A percentile compares a stretch with the other conserved stretches of the same genome.
Evolutionary conservation across 2,329 filamentous ascomycete species (phyloP).

Genomic region (Dothideomycetes sp.): DNA sequence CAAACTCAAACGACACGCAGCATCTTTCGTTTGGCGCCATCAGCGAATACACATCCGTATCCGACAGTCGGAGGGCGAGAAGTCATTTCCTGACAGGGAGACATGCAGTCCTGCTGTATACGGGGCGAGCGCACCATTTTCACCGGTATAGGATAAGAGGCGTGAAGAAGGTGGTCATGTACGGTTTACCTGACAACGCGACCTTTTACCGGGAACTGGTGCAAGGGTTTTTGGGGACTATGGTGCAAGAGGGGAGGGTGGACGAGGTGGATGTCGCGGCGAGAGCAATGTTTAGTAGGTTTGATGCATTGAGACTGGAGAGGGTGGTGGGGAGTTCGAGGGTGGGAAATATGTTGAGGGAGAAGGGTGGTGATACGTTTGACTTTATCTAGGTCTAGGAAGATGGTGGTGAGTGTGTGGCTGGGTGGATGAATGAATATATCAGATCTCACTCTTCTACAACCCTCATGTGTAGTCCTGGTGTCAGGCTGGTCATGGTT

Average conservation of each 20-base stretch:
- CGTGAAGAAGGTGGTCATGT: constrained; percentile 76
- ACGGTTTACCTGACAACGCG: constrained; percentile 81
- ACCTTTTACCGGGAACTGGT: constrained; percentile 69
- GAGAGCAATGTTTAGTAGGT: constrained; percentile 65
- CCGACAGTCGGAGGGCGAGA: constrained; percentile 71
- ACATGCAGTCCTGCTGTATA: constrained; percentile 78
- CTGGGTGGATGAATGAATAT: neutral
- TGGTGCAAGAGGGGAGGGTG: constrained; percentile 47
- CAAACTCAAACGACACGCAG: constrained; percentile 49
- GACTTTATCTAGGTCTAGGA: constrained; percentile 68
- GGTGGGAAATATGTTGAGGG: constrained; percentile 71
- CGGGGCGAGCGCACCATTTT: constrained; percentile 94
- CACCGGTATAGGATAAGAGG: constrained; percentile 74
- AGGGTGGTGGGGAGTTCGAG: constrained; percentile 73
- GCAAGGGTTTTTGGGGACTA: constrained; percentile 49
- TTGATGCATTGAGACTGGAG: constrained; percentile 82
- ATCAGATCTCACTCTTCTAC: neutral
- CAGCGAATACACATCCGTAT: constrained; percentile 73
- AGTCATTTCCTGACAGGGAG: constrained; percentile 79
- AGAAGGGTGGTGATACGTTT: constrained; percentile 78
- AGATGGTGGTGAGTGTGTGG: no score
- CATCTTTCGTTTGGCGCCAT: constrained; percentile 67
- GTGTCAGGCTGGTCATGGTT: no score
- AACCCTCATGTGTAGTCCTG: no score
- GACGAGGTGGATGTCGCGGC: constrained; percentile 38